phyloP scores from a whole-genome alignment of 1,139 yeast genomes.

The Tardiomyces blankii region DNA sequence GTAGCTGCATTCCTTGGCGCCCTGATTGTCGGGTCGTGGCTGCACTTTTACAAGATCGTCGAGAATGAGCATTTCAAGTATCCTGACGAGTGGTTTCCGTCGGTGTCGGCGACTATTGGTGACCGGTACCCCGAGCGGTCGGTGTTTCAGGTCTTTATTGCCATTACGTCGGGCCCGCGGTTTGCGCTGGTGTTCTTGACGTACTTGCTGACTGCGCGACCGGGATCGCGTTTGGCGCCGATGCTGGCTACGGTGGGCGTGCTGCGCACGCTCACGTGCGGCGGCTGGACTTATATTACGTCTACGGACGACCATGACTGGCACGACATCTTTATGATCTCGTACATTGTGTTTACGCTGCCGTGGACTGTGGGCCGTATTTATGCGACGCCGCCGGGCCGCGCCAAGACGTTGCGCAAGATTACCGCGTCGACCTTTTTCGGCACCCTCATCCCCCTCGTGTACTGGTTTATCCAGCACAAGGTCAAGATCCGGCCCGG shows the following conservation, averaged over 20 bases:
- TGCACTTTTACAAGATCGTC: slow-evolving; percentile 55
- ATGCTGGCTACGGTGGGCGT: slow-evolving; percentile 47
- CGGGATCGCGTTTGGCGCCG: slow-evolving; percentile 34
- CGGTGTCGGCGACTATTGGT: slow-evolving; percentile 94
- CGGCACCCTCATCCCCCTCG: slow-evolving; percentile 60
- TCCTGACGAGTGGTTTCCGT: slow-evolving; percentile 98
- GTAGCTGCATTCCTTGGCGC: slow-evolving; percentile 14
- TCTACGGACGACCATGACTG: slow-evolving; percentile 95
- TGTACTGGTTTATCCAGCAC: slow-evolving; percentile 87
- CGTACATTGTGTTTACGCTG: slow-evolving; percentile 74
- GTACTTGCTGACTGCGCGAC: slow-evolving; percentile 32
- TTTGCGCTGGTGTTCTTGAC: slow-evolving; percentile 59
- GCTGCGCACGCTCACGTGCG: slow-evolving; percentile 83
- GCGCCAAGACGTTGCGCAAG: slow-evolving; percentile 43
- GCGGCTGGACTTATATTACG: slow-evolving; percentile 97
- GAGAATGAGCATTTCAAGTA: slow-evolving; percentile 77
- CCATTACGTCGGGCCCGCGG: slow-evolving; percentile 51
- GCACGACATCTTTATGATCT: slow-evolving; percentile 92
- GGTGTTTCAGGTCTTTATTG: slow-evolving; percentile 67
- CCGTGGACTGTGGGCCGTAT: slow-evolving; percentile 80
- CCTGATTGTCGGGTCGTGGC: slow-evolving; percentile 12
- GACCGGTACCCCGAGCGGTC: slow-evolving; percentile 95
- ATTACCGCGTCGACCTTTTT: slow-evolving; percentile 53
- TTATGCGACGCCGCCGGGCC: slow-evolving; percentile 39
- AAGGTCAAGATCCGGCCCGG: slow-evolving; percentile 81